Conservation (phyloP, 163 green algal species). For the Volvox carteri region DNA sequence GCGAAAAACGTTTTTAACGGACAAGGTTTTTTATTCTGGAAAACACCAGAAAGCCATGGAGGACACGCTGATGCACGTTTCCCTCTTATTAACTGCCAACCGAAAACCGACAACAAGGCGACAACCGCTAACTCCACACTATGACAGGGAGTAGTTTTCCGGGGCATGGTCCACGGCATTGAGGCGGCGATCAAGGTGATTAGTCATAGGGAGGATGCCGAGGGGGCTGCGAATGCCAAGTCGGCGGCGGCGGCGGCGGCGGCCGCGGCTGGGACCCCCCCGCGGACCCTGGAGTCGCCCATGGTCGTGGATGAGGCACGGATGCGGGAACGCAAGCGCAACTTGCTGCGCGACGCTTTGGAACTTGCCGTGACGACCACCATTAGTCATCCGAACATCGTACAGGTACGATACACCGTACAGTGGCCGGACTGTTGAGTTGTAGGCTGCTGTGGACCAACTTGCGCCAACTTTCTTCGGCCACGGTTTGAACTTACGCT, state of each 20-base stretch:
- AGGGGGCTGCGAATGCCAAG: neutral
- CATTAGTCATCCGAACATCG: constrained; percentile 37
- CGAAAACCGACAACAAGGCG: too few species aligned
- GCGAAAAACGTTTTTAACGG: too few species aligned
- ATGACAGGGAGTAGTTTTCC: constrained; percentile 42
- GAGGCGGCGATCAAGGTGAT: constrained; percentile 52
- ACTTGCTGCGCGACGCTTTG: constrained; percentile 21
- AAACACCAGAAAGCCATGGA: too few species aligned
- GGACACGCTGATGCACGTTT: too few species aligned
- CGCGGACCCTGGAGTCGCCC: neutral
- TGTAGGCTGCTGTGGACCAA: too few species aligned
- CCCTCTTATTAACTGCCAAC: too few species aligned
- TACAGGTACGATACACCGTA: constrained; percentile 11
- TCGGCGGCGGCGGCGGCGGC: constrained; percentile 13
- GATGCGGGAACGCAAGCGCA: constrained; percentile 44
- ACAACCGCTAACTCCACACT: too few species aligned
- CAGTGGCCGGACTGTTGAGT: too few species aligned
- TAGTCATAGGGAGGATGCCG: constrained; percentile 1
- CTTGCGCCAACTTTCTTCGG: too few species aligned
- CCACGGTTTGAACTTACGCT: too few species aligned
- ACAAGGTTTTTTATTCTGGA: too few species aligned
- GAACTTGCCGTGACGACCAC: constrained; percentile 31
- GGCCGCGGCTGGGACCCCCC: neutral
- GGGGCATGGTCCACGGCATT: constrained; percentile 35
- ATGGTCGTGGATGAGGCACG: neutral